These are phyloP conservation scores for Choiromyces venosus DNA, from an alignment of 495 filamentous ascomycete species.

Conservation along the genomic window DNA sequence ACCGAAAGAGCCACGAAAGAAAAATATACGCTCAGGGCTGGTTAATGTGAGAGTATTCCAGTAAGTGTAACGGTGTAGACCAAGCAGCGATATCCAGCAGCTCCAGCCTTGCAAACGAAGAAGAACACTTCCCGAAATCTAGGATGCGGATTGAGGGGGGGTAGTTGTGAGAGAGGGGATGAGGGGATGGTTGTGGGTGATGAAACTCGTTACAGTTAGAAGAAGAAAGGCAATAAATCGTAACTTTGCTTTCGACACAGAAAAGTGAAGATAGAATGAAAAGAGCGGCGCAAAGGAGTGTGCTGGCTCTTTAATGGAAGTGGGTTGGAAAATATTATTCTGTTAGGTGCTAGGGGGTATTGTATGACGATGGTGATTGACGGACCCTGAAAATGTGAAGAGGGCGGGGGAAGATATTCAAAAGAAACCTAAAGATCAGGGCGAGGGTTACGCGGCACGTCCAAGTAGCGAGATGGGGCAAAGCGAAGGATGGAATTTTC, in stretches of 20 bases:
- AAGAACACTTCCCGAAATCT: slow-evolving; percentile 22
- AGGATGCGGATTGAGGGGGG: slow-evolving; percentile 18
- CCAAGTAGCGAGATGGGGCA: slow-evolving; percentile 28
- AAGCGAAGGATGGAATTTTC: slow-evolving; percentile 25
- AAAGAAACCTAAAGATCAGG: slow-evolving; percentile 29
- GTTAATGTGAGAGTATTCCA: slow-evolving; percentile 21
- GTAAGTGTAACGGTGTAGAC: slow-evolving; percentile 26
- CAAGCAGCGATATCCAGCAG: slow-evolving; percentile 19
- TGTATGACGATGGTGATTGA: slow-evolving; percentile 9
- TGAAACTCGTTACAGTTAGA: slow-evolving; percentile 21
- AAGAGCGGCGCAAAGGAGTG: slow-evolving; percentile 34
- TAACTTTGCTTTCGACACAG: slow-evolving; percentile 21
- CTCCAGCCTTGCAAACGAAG: slow-evolving; percentile 25
- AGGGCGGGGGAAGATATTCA: slow-evolving; percentile 15
- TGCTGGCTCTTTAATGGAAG: slow-evolving; percentile 18
- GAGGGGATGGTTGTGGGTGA: slow-evolving; percentile 16
- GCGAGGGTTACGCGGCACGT: slow-evolving; percentile 30
- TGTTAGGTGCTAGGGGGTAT: slow-evolving; percentile 21
- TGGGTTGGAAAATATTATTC: slow-evolving; percentile 31
- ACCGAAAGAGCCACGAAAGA: slow-evolving; percentile 31
- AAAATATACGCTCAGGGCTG: slow-evolving; percentile 24
- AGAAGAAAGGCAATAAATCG: slow-evolving; percentile 4
- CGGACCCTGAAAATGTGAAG: slow-evolving; percentile 26
- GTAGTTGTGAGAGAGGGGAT: slow-evolving; percentile 16
- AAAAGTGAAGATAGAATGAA: slow-evolving; percentile 19